Conservation (phyloP, 2,329 filamentous ascomycete species). For the Dactylonectria macrodidyma region DNA sequence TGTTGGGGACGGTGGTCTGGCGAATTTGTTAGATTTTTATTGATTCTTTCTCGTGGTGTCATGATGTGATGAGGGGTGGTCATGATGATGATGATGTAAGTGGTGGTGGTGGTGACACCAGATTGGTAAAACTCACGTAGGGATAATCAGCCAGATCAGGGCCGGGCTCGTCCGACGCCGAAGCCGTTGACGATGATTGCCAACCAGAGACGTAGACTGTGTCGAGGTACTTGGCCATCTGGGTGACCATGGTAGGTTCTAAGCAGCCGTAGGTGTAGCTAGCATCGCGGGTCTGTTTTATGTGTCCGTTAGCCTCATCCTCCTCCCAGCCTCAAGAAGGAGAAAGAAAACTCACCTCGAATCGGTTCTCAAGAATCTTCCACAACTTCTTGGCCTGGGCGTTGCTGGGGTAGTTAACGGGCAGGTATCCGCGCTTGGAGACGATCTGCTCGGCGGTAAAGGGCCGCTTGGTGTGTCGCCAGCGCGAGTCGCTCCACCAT, state of each 20-base stretch:
- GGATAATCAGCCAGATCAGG: conserved; percentile 99
- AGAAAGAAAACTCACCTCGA: conserved; percentile 74
- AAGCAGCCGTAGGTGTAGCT: conserved; percentile 98
- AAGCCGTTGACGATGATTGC: conserved; percentile 98
- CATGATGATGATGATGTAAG: background rate
- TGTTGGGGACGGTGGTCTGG: conserved; percentile 97
- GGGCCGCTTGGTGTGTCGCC: conserved; percentile 91
- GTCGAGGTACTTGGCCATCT: conserved; percentile 99
- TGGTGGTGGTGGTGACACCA: conserved; percentile 5
- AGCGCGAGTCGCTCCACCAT: conserved; percentile 95
- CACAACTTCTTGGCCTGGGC: conserved; percentile 94
- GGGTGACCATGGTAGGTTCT: conserved; percentile 97
- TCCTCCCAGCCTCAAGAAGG: background rate
- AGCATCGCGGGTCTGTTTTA: conserved; percentile 79
- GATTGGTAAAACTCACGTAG: conserved; percentile 71
- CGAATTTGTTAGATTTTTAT: conserved; percentile 55
- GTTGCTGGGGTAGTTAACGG: conserved; percentile 93
- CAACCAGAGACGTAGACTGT: conserved; percentile 99
- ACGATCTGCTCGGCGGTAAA: conserved; percentile 98
- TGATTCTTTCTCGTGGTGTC: background rate
- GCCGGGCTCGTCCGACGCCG: conserved; percentile 93
- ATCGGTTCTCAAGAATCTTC: conserved; percentile 88
- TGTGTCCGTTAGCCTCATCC: conserved; percentile 9
- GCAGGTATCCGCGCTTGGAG: conserved; percentile 91
- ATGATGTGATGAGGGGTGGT: background rate